Base-by-base conservation (phyloP, 768 basidiomycete genomes). In the Neoboletus subvelutipes region DNA sequence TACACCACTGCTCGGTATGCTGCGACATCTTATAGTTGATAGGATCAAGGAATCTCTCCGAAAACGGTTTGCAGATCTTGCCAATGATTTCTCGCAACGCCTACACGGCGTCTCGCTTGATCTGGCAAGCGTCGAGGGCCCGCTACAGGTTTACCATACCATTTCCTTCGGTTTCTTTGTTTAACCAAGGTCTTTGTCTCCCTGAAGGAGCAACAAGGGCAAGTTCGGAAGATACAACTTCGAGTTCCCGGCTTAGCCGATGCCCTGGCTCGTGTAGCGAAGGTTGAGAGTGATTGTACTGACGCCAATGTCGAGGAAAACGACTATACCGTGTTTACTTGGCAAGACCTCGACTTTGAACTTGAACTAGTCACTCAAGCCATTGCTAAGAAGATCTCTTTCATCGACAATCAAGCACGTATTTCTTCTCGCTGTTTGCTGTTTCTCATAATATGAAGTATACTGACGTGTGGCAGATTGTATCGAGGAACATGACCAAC, bases 291-390 rank as follows among this genome's bases (percentile, higher is more conserved):
- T 1, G 89, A 88, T 52, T 97, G 95, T 72, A 74, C 74, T 4
- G 83, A 84, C 8, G 95, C 94, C 11, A 97, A 98, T 58, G 88
- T 98, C 7, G 96, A 98, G 66, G 95, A 97, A 72, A 98, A 97
- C 68, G 96, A 98, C 69, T 91, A 95, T 70, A 96, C 94, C 0
- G 84, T 96, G 3, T 89, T 95, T 66, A 92, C 90, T 5, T 85
- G 80, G 60, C 89, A 92, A 71, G 95, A 98, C 70, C 79, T 97
- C 41, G 86, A 87, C 56, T 97, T 94, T 61, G 95, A 98, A 73
- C 78, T 94, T 1, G 88, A 88, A 68, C 77, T 94, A 13, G 80
- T 96, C 22, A 82, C 86, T 43, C 88, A 89, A 64, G 88, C 86
- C 37, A 82, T 97, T 20, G 80, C 81, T 22, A 93, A 92, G 80